Conservation (phyloP, 495 filamentous ascomycete species). For the Talaromyces liani region DNA sequence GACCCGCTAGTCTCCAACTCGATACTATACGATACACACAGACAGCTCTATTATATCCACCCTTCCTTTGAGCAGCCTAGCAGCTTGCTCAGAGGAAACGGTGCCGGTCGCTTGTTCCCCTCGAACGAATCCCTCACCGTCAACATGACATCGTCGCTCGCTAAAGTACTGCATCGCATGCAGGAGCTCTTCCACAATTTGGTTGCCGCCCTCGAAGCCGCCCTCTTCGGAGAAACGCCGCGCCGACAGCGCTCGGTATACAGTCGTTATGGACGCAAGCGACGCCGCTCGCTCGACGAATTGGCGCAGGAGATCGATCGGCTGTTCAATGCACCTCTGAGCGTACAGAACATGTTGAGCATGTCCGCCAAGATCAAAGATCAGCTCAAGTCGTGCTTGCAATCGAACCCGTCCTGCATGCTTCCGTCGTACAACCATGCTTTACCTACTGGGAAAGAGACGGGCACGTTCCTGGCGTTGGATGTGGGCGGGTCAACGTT, state of each 20-base stretch:
- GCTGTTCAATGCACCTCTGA: conserved; percentile 39
- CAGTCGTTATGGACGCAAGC: conserved; percentile 28
- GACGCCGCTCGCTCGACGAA: conserved; percentile 40
- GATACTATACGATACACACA: background rate
- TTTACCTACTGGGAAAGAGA: conserved; percentile 52
- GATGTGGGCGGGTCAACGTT: conserved; percentile 65
- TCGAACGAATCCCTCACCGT: background rate
- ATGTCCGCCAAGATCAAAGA: conserved; percentile 53
- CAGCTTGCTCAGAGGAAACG: conserved; percentile 7
- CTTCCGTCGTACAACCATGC: conserved; percentile 59
- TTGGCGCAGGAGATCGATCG: conserved; percentile 42
- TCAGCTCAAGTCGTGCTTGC: conserved; percentile 49
- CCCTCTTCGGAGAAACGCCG: conserved; percentile 33
- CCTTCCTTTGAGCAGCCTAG: conserved; percentile 1
- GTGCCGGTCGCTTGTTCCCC: background rate
- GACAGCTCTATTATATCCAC: background rate
- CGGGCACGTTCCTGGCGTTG: conserved; percentile 52
- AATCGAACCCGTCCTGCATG: conserved; percentile 52
- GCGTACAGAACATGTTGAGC: conserved; percentile 34
- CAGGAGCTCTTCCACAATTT: conserved; percentile 49
- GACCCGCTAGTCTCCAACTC: background rate
- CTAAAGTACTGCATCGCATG: conserved; percentile 40
- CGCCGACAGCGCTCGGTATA: conserved; percentile 29
- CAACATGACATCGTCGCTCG: conserved; percentile 34
- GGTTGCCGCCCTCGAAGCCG: conserved; percentile 40